phyloP scores from a whole-genome alignment of 371 early-diverging fungal genomes.

The Capillidium heterosporum region DNA sequence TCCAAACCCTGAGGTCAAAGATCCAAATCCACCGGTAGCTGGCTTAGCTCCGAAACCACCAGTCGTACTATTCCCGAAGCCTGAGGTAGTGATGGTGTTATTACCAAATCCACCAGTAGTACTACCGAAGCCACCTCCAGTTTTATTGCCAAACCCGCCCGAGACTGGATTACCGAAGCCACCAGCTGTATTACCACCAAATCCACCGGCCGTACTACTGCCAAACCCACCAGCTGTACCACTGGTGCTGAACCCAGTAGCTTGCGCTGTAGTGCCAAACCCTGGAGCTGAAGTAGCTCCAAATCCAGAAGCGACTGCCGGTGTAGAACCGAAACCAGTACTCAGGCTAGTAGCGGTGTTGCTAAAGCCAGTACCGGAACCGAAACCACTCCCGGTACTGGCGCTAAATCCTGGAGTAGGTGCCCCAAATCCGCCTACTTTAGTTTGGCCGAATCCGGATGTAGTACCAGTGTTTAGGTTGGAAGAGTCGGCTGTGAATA shows the following conservation, averaged over 20 bases:
- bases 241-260: neutral
- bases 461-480: too few species aligned
- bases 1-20: neutral
- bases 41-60: neutral
- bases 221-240: neutral
- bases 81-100: neutral
- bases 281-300: neutral
- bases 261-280: too few species aligned
- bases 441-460: neutral
- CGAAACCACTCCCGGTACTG: neutral
- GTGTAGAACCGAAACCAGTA: slow-evolving; percentile 1
- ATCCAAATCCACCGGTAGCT: neutral
- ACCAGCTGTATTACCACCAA: neutral
- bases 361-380: neutral
- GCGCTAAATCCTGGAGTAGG: neutral
- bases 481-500: neutral
- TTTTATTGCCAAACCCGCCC: neutral
- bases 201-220: neutral
- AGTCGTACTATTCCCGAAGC: neutral
- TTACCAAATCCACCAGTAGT: neutral
- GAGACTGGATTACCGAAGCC: neutral
- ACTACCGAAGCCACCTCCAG: too few species aligned
- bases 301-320: neutral
- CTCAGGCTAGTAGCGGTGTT: neutral
- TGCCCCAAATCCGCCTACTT: too few species aligned